A percentile compares a stretch with the other conserved stretches of the same genome.
phyloP scores from a whole-genome alignment of 805 yeast genomes.

The Saccharomycopsis sp. region DNA sequence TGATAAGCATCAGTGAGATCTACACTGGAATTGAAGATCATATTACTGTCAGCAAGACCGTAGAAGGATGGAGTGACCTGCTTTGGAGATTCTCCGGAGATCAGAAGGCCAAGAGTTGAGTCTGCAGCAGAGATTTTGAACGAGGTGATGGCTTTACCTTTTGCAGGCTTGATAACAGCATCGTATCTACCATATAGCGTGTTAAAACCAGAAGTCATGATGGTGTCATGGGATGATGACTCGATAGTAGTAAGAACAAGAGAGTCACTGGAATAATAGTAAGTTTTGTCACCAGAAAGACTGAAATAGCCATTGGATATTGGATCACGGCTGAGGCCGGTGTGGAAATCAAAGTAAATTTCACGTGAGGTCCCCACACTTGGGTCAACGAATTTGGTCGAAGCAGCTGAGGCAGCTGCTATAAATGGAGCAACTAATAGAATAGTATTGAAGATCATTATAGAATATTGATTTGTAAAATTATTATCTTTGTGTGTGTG shows the following conservation, averaged over 20 bases:
- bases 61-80: slow-evolving; percentile 6
- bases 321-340: not conserved
- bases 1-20: slow-evolving; percentile 15
- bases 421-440: not conserved
- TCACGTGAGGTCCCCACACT: not conserved
- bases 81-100: slow-evolving; percentile 8
- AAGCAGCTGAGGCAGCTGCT: not conserved
- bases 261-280: slow-evolving; percentile 1
- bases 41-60: not conserved
- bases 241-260: not conserved
- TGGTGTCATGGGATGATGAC: not conserved
- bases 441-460: not conserved
- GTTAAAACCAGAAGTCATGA: slow-evolving; percentile 15
- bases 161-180: slow-evolving; percentile 15
- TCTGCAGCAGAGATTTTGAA: slow-evolving; percentile 17
- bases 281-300: not conserved
- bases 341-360: not conserved
- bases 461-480: too few species aligned
- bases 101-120: slow-evolving; percentile 10
- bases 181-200: slow-evolving; percentile 14
- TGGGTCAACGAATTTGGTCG: not conserved
- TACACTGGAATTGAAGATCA: slow-evolving; percentile 4
- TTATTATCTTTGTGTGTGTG: too few species aligned
- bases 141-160: slow-evolving; percentile 9
- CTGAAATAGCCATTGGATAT: not conserved